Evolutionary conservation across 768 basidiomycete species (phyloP).

Genomic region (Termitomyces sp.): DNA sequence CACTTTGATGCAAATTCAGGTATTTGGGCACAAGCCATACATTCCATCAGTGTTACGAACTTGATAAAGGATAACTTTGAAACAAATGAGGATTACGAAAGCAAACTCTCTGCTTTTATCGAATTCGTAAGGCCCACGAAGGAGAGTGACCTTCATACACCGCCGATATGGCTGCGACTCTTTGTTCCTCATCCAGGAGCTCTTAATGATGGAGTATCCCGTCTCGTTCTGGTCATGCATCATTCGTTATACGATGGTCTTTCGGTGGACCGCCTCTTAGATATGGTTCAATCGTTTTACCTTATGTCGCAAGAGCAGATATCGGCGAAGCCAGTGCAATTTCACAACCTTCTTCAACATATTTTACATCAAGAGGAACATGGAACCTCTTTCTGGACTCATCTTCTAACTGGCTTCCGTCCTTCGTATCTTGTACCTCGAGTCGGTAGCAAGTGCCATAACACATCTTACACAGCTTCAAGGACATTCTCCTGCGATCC

Average conservation of each 20-base stretch:
- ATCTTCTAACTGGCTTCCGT: slow-evolving; percentile 19
- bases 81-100: slow-evolving; percentile 15
- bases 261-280: slow-evolving; percentile 31
- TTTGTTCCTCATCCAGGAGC: slow-evolving; percentile 13
- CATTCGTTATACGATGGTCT: slow-evolving; percentile 45
- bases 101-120: slow-evolving; percentile 14
- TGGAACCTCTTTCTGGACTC: slow-evolving; percentile 34
- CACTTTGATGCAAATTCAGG: slow-evolving; percentile 33
- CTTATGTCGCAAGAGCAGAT: slow-evolving; percentile 6
- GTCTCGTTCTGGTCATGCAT: slow-evolving; percentile 37
- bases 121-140: slow-evolving; percentile 16
- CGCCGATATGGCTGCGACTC: slow-evolving; percentile 27
- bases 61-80: slow-evolving; percentile 17
- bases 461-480: slow-evolving; percentile 7
- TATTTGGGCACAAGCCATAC: slow-evolving; percentile 27
- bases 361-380: slow-evolving; percentile 31
- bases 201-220: slow-evolving; percentile 1
- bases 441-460: background rate
- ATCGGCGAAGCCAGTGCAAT: slow-evolving; percentile 25
- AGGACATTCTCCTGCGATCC: slow-evolving; percentile 10
- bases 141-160: slow-evolving; percentile 18
- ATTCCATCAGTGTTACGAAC: slow-evolving; percentile 16
- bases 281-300: slow-evolving; percentile 28
- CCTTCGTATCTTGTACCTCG: slow-evolving; percentile 16
- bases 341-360: slow-evolving; percentile 31